Conservation (phyloP, 352 stramenopile species). For the Pythium apleroticum region DNA sequence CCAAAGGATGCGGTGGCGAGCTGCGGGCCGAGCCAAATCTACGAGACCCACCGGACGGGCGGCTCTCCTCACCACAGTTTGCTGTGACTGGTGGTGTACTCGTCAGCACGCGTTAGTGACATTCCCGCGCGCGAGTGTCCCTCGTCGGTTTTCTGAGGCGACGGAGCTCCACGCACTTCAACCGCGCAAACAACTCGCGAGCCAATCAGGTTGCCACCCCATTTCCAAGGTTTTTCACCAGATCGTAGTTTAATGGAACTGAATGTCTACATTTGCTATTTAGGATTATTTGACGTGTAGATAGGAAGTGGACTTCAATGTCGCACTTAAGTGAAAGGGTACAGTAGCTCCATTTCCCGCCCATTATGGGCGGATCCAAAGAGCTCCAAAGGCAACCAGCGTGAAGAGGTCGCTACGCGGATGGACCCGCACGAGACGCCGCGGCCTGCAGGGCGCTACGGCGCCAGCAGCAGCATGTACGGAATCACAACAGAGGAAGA, state of each 20-base stretch:
- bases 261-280: neutral
- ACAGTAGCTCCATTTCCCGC: conserved; percentile 20
- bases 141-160: conserved; percentile 8
- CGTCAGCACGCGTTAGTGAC: neutral
- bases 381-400: conserved; percentile 2
- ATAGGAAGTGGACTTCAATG: neutral
- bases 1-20: conserved; percentile 13
- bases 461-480: conserved; percentile 16
- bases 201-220: conserved; percentile 17
- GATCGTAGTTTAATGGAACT: too few relatives aligned
- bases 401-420: neutral
- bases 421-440: conserved; percentile 30
- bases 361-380: neutral
- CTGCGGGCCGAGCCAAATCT: neutral
- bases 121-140: conserved; percentile 4
- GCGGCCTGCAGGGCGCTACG: conserved; percentile 8
- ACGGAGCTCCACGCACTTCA: conserved; percentile 9
- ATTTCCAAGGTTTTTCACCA: conserved; percentile 6
- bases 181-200: conserved; percentile 4
- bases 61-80: conserved; percentile 8
- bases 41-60: neutral
- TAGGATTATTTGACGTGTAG: neutral
- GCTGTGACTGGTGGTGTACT: conserved; percentile 30
- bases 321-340: neutral
- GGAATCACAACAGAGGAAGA: conserved; percentile 27